A percentile compares a stretch with the other conserved stretches of the same genome.
phyloP scores from a whole-genome alignment of 768 basidiomycete species.

The Mycena belliarum region DNA sequence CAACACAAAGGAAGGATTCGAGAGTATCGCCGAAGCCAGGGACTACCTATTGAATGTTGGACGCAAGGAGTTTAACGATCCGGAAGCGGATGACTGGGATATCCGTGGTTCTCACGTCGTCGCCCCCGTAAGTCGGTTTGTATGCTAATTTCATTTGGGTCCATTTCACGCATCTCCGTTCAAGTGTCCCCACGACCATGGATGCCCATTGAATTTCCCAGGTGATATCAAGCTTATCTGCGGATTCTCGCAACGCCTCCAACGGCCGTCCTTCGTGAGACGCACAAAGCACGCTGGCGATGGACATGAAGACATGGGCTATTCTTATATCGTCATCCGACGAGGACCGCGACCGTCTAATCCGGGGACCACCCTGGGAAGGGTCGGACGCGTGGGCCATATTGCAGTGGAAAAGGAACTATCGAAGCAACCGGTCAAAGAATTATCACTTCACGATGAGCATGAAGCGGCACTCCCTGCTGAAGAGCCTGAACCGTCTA shows the following conservation, averaged over 20 bases:
- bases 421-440: conserved; percentile 34
- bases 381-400: conserved; percentile 55
- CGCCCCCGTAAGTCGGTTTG: conserved; percentile 67
- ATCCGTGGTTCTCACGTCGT: conserved; percentile 76
- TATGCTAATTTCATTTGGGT: conserved; percentile 1
- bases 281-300: conserved; percentile 82
- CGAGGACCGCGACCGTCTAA: conserved; percentile 68
- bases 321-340: conserved; percentile 88
- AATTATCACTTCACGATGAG: conserved; percentile 43
- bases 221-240: conserved; percentile 61
- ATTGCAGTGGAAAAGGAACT: conserved; percentile 41
- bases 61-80: conserved; percentile 54
- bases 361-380: conserved; percentile 41
- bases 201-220: conserved; percentile 74
- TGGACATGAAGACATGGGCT: conserved; percentile 86
- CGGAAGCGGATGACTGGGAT: conserved; percentile 35
- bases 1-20: conserved; percentile 73
- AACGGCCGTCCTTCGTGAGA: conserved; percentile 83
- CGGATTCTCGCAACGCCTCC: conserved; percentile 84
- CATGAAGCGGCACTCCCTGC: conserved; percentile 17
- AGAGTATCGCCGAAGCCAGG: conserved; percentile 74
- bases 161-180: conserved; percentile 1
- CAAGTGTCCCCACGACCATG: conserved; percentile 88
- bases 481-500: conserved; percentile 4
- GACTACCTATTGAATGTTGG: conserved; percentile 70